Evolutionary conservation across 805 yeast species (phyloP).

Genomic region (Grigorovia jiainica): DNA sequence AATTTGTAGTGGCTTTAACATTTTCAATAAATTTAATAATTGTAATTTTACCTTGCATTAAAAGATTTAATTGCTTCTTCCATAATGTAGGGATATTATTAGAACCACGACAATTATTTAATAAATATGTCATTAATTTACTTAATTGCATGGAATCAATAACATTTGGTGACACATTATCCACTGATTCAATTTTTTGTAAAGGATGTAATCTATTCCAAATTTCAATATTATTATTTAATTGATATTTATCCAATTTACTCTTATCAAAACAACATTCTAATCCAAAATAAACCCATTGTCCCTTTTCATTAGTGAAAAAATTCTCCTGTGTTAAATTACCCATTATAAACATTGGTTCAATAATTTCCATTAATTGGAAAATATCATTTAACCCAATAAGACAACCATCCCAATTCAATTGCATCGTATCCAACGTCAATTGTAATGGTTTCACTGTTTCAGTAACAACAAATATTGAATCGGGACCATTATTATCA

Average conservation of each 20-base stretch:
- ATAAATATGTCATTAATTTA: conserved; percentile 32
- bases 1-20: conserved; percentile 27
- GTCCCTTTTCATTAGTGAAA: conserved; percentile 60
- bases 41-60: conserved; percentile 15
- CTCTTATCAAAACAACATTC: conserved; percentile 39
- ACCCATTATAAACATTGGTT: conserved; percentile 45
- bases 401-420: conserved; percentile 12
- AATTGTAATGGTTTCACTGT: conserved; percentile 16
- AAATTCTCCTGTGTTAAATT: conserved; percentile 48
- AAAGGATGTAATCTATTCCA: neutral
- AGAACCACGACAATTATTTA: conserved; percentile 16
- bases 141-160: conserved; percentile 6
- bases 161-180: neutral
- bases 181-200: neutral
- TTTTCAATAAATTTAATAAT: conserved; percentile 29
- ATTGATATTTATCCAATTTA: conserved; percentile 8
- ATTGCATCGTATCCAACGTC: conserved; percentile 6
- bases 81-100: conserved; percentile 31
- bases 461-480: conserved; percentile 22
- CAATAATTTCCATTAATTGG: conserved; percentile 18
- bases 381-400: conserved; percentile 21
- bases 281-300: conserved; percentile 78
- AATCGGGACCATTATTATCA: conserved; percentile 17
- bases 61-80: conserved; percentile 16
- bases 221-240: conserved; percentile 1